Evolutionary conservation across 2,329 filamentous ascomycete species (phyloP).

Genomic region (Trichoderma semiorbis): DNA sequence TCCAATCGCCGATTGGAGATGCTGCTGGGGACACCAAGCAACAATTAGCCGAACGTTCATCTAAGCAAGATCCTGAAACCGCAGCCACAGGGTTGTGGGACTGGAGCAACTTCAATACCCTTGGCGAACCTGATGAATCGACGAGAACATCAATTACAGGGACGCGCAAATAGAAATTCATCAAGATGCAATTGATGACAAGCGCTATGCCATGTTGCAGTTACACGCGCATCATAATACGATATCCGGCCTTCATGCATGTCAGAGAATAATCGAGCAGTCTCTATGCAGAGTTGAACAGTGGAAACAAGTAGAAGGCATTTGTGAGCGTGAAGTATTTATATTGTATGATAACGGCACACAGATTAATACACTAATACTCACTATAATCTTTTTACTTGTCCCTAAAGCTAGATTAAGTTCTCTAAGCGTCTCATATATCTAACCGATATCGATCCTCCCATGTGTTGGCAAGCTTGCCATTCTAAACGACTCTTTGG

Average conservation of each 20-base stretch:
- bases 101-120: not conserved
- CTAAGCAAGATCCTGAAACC: not conserved
- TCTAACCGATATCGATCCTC: not conserved
- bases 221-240: not conserved
- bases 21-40: not conserved
- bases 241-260: not conserved
- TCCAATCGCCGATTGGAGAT: not conserved
- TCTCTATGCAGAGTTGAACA: not conserved
- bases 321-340: not conserved
- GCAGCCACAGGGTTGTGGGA: not conserved
- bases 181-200: not conserved
- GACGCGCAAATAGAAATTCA: not conserved
- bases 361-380: not conserved
- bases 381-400: not conserved
- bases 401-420: not conserved
- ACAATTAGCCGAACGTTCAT: not conserved
- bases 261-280: not conserved
- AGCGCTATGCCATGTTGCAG: not conserved
- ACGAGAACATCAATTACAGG: not conserved
- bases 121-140: not conserved
- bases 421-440: not conserved
- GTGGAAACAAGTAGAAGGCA: not conserved
- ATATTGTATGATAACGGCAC: not conserved
- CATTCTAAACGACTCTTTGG: not conserved
- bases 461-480: not conserved